Conservation (phyloP, 2,329 filamentous ascomycete species). For the Fusarium sp. region DNA sequence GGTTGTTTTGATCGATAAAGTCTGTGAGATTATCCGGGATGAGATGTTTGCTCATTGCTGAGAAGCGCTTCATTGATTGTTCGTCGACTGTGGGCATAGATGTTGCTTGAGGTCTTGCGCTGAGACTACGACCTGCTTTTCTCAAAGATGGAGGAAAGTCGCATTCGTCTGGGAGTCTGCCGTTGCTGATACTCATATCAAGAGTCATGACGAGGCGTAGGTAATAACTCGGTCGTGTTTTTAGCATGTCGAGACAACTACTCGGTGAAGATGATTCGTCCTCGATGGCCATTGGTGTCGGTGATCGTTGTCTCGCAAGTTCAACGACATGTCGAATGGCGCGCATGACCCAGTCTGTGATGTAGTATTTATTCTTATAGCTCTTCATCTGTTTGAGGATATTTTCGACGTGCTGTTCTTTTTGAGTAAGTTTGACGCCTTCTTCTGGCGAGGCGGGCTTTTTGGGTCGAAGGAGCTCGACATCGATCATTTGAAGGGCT, state of each 20-base stretch:
- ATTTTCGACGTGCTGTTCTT: constrained; percentile 41
- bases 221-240: constrained; percentile 35
- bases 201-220: constrained; percentile 40
- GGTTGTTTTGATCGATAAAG: accelerated
- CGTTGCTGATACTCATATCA: constrained; percentile 45
- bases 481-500: constrained; percentile 42
- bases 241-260: constrained; percentile 39
- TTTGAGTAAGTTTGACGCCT: constrained; percentile 2
- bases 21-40: background rate
- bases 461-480: constrained; percentile 37
- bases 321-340: constrained; percentile 41
- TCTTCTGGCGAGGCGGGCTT: background rate
- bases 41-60: constrained; percentile 9
- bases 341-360: constrained; percentile 42
- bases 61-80: constrained; percentile 1
- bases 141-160: constrained; percentile 40
- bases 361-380: constrained; percentile 40
- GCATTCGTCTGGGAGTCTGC: constrained; percentile 40
- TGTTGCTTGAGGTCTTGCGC: background rate
- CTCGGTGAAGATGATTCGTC: background rate
- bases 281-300: background rate
- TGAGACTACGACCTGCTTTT: background rate
- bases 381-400: constrained; percentile 42
- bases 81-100: background rate
- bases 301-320: constrained; percentile 28